Conservation (phyloP, 192 early-diverging fungal species). For the Diversispora eburnea region DNA sequence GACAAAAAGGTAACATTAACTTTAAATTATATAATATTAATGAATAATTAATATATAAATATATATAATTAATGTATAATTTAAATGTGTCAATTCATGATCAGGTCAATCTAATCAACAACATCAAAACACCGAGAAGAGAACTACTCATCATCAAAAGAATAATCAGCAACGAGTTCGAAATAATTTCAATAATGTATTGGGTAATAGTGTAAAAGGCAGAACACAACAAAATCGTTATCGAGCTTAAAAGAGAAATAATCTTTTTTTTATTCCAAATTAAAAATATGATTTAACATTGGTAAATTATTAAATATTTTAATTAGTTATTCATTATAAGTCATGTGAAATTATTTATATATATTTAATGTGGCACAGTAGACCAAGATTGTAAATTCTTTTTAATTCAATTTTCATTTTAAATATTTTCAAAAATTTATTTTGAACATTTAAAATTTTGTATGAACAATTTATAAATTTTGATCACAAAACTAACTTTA, state of each 20-base stretch:
- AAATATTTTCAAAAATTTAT: too few relatives aligned
- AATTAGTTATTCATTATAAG: too few relatives aligned
- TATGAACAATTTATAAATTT: too few relatives aligned
- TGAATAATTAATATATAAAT: neutral
- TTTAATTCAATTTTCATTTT: too few relatives aligned
- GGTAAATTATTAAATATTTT: too few relatives aligned
- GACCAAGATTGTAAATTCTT: too few relatives aligned
- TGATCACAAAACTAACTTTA: too few relatives aligned
- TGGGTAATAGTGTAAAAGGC: conserved; percentile 34
- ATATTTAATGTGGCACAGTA: too few relatives aligned
- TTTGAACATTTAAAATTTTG: too few relatives aligned
- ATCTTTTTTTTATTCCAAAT: too few relatives aligned
- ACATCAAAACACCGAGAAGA: conserved; percentile 25
- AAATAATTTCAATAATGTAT: conserved; percentile 34
- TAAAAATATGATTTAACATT: too few relatives aligned
- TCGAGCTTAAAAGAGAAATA: conserved; percentile 11
- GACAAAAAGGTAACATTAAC: conserved; percentile 24
- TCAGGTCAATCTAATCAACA: conserved; percentile 23
- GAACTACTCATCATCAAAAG: conserved; percentile 24
- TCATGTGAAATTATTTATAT: too few relatives aligned
- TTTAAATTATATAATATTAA: neutral
- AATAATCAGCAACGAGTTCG: conserved; percentile 5
- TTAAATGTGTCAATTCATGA: neutral
- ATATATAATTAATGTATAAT: neutral
- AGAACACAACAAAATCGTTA: conserved; percentile 27